Evolutionary conservation across 2,329 filamentous ascomycete genomes (phyloP).

Genomic region (Graphium sp.): DNA sequence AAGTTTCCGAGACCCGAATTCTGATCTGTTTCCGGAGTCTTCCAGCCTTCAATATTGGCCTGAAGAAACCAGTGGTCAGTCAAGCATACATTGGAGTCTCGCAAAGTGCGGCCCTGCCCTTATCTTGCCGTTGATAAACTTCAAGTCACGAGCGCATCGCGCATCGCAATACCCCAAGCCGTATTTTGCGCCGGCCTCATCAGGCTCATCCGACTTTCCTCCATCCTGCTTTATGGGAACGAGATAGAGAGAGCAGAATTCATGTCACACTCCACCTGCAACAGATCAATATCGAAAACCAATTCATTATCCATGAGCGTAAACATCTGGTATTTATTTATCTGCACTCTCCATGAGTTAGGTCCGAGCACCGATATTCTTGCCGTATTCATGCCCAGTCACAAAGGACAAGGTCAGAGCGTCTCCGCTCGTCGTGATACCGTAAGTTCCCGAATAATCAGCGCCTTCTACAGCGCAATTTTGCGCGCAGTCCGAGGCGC

Average conservation of each 20-base stretch:
- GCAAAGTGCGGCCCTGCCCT: too few relatives aligned
- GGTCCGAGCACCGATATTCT: slow-evolving; percentile 27
- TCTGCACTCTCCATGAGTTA: slow-evolving; percentile 40
- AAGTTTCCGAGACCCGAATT: slow-evolving; percentile 28
- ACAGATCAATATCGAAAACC: slow-evolving; percentile 50
- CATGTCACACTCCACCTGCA: slow-evolving; percentile 43
- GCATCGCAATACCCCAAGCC: slow-evolving; percentile 37
- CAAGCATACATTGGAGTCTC: too few relatives aligned
- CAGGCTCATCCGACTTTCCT: slow-evolving; percentile 23
- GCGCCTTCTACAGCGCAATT: slow-evolving; percentile 30
- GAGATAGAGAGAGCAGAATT: slow-evolving; percentile 50
- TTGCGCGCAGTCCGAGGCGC: slow-evolving; percentile 20
- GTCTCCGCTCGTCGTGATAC: slow-evolving; percentile 26
- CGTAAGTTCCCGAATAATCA: slow-evolving; percentile 24
- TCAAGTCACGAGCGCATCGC: slow-evolving; percentile 27
- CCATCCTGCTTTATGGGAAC: slow-evolving; percentile 36
- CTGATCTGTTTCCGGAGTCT: slow-evolving; percentile 28
- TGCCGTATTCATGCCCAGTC: slow-evolving; percentile 25
- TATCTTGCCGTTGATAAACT: slow-evolving; percentile 26
- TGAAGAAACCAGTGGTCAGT: not conserved
- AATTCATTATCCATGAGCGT: slow-evolving; percentile 45
- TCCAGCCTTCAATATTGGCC: slow-evolving; percentile 24
- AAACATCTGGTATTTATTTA: slow-evolving; percentile 42
- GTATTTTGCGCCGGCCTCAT: slow-evolving; percentile 32
- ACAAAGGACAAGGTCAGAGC: slow-evolving; percentile 32